Evolutionary conservation across 176 grass and related monocot genomes (phyloP).

Genomic region (Puya raimondii): DNA sequence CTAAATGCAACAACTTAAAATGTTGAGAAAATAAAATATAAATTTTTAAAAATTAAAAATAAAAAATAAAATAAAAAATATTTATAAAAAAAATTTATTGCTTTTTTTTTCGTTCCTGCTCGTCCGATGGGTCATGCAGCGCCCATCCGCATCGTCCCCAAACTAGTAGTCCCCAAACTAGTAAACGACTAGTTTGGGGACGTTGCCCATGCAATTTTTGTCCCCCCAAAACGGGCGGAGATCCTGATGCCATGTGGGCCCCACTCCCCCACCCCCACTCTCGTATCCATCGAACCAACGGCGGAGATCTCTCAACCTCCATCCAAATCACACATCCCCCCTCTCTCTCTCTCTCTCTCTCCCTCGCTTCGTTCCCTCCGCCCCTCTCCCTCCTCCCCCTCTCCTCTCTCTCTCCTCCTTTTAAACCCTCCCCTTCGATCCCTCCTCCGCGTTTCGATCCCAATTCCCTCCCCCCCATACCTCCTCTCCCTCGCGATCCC

Average conservation of each 20-base stretch:
- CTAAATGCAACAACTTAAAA: no score
- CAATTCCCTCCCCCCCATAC: neutral
- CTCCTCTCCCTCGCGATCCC: neutral
- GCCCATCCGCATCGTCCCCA: no score
- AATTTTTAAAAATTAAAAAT: no score
- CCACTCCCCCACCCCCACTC: neutral
- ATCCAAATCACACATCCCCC: neutral
- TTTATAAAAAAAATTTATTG: no score
- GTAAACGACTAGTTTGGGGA: no score
- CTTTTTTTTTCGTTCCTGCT: no score
- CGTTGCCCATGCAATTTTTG: no score
- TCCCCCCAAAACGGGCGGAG: neutral
- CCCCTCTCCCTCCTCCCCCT: conserved; percentile 16
- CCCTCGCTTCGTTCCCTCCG: conserved; percentile 34
- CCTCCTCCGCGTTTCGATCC: neutral
- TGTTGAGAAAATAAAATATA: no score
- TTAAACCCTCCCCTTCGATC: conserved; percentile 4
- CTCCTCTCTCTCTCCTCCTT: conserved; percentile 1
- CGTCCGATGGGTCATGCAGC: no score
- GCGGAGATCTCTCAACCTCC: conserved; percentile 17
- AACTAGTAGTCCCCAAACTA: no score
- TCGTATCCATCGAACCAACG: conserved; percentile 19
- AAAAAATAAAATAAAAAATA: no score
- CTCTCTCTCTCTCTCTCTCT: neutral
- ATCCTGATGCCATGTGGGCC: neutral